Conservation (phyloP, 2,329 filamentous ascomycete species). For the Neonectria magnoliae region DNA sequence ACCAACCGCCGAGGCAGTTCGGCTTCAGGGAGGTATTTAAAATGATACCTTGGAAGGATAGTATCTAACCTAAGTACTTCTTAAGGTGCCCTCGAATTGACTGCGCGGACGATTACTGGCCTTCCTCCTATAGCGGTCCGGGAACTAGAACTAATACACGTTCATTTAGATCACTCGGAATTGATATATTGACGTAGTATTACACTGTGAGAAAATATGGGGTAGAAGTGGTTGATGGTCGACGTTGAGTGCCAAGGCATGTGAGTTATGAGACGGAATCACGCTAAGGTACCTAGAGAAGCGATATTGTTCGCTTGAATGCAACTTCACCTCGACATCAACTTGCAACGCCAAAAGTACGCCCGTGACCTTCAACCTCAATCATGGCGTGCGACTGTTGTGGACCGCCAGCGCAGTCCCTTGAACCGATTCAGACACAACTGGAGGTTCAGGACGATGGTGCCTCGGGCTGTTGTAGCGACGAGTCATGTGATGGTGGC, state of each 20-base stretch:
- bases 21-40: no score
- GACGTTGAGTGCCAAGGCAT: background rate
- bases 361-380: background rate
- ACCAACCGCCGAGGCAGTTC: no score
- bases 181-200: no score
- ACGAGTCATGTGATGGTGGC: conserved; percentile 21
- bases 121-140: no score
- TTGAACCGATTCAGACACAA: background rate
- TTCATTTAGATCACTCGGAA: no score
- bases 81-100: no score
- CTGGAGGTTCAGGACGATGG: background rate
- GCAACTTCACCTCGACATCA: background rate
- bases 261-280: background rate
- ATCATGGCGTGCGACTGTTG: conserved; percentile 34
- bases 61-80: no score
- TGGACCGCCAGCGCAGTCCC: conserved; percentile 13
- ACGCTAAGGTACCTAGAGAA: background rate
- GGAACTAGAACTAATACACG: no score
- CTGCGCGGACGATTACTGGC: no score
- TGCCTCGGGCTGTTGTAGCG: conserved; percentile 7
- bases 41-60: no score
- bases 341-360: background rate
- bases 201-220: no score
- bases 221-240: background rate
- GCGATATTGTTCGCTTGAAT: background rate